Base-by-base conservation (phyloP, 352 stramenopile species). In the Globisporangium canariense region DNA sequence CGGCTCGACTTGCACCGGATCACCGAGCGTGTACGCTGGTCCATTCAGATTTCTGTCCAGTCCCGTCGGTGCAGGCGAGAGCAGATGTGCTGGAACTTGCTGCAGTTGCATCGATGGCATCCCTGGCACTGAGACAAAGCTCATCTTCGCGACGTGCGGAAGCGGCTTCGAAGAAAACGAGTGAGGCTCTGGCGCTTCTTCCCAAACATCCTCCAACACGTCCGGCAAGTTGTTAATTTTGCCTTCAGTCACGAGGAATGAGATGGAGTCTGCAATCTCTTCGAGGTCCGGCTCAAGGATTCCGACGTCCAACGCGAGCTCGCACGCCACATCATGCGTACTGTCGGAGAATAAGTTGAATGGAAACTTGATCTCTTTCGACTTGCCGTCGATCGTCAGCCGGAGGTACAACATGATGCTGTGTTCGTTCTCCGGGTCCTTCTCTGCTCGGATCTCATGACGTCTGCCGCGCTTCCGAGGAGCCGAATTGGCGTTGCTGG, bases 311-410 rank as follows among this genome's bases (percentile, higher is more conserved):
- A 95, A 83, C 16, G 96, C 92, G 75, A 98, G 89, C 80, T 98
- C 94, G 55, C 93, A 97, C n/a, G 91, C 93, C 47, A 98, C 91
- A 71, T 98, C 89, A 59, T 98, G 87, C 16, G 92, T 86, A 70
- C 93, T 96, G 73, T 98, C 94, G 36, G 94, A 88, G 25, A 98
- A 96, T 51, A 98, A 74, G 71, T 98, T 95, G 82, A 98, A 98
- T 16, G 93, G 88, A 77, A 98, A 98, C 81, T 98, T 96, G 62
- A 98, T 97, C 62, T 97, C 96, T 73, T 98, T 96, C n/a, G 90
- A 97, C 73, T 97, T 95, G 70, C 90, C 86, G 66, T 94, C 83
- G 41, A 94, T 86, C 64, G 86, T 89, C 63, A 94, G 87, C n/a
- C 86, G 90, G 43, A 98, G 75, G 57, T 94, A 97, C 51, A 98